Evolutionary conservation across 306 rosid genomes (phyloP).

Genomic region (Lupinus albus): DNA sequence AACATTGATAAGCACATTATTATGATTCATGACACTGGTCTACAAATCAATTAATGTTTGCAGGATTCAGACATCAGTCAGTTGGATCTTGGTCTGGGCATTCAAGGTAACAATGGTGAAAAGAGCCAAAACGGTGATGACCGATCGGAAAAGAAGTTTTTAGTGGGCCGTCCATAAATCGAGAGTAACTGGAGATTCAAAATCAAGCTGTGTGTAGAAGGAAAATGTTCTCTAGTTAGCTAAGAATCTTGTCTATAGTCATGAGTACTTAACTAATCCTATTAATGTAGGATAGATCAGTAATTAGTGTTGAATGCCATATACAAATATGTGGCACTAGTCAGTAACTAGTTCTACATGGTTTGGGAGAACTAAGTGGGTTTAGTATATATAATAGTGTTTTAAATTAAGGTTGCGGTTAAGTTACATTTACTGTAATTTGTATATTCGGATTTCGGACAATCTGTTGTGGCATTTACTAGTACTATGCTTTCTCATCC

Average conservation of each 20-base stretch:
- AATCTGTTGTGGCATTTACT: no score
- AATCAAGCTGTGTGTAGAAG: conserved; percentile 11
- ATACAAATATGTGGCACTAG: conserved; percentile 19
- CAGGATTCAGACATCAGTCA: conserved; percentile 48
- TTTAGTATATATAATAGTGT: conserved; percentile 8
- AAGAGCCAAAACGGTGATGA: conserved; percentile 35
- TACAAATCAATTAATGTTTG: conserved; percentile 29
- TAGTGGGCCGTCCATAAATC: conserved; percentile 43
- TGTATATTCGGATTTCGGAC: no score
- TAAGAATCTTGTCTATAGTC: conserved; percentile 26
- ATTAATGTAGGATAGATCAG: conserved; percentile 34
- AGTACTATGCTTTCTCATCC: no score
- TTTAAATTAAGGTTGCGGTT: no score
- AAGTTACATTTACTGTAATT: no score
- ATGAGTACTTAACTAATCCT: conserved; percentile 24
- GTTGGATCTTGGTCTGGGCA: conserved; percentile 59
- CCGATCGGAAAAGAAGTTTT: conserved; percentile 37
- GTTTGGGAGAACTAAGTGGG: conserved; percentile 24
- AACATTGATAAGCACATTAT: background rate
- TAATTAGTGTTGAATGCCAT: conserved; percentile 7
- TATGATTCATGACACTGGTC: conserved; percentile 16
- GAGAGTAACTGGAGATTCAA: conserved; percentile 31
- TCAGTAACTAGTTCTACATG: conserved; percentile 18
- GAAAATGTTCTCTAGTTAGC: conserved; percentile 6
- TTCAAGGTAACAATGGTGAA: conserved; percentile 45